Percentiles rank a stretch among this genome's conserved stretches.
Evolutionary conservation across 2,329 filamentous ascomycete genomes (phyloP).

Genomic region (Colletotrichum noveboracense): DNA sequence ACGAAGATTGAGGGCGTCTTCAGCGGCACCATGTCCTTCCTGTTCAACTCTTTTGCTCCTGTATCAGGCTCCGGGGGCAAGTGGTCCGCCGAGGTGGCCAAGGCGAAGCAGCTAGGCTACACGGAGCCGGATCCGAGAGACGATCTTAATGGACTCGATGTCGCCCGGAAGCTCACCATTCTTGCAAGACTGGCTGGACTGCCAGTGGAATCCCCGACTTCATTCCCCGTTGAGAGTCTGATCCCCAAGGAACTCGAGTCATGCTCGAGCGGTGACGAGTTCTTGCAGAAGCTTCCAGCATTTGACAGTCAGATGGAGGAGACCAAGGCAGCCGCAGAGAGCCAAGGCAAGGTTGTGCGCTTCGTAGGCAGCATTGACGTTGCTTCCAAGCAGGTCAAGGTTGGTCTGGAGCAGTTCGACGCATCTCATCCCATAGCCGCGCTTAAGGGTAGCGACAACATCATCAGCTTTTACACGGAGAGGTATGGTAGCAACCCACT

Average conservation of each 20-base stretch:
- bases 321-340: conserved; percentile 83
- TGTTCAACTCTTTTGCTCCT: conserved; percentile 97
- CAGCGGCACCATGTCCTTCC: conserved; percentile 95
- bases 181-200: conserved; percentile 86
- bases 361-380: conserved; percentile 96
- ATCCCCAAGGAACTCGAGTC: conserved; percentile 88
- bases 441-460: conserved; percentile 97
- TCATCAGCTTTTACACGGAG: conserved; percentile 98
- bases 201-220: conserved; percentile 79
- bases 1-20: conserved; percentile 96
- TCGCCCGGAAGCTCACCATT: conserved; percentile 96
- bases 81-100: conserved; percentile 90
- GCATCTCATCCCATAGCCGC: conserved; percentile 89
- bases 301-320: conserved; percentile 93
- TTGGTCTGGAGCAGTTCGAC: conserved; percentile 90
- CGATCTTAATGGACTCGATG: conserved; percentile 85
- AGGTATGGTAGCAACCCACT: conserved; percentile 90
- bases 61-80: conserved; percentile 75
- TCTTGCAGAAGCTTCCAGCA: conserved; percentile 77
- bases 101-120: conserved; percentile 92
- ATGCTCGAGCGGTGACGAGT: conserved; percentile 80
- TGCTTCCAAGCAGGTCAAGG: conserved; percentile 80
- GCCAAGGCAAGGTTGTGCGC: conserved; percentile 87
- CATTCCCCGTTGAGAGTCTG: conserved; percentile 92
- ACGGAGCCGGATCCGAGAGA: conserved; percentile 89